These are phyloP conservation scores for Solanum paucissectum DNA, from an alignment of 257 asterid species.

Conservation along the genomic window DNA sequence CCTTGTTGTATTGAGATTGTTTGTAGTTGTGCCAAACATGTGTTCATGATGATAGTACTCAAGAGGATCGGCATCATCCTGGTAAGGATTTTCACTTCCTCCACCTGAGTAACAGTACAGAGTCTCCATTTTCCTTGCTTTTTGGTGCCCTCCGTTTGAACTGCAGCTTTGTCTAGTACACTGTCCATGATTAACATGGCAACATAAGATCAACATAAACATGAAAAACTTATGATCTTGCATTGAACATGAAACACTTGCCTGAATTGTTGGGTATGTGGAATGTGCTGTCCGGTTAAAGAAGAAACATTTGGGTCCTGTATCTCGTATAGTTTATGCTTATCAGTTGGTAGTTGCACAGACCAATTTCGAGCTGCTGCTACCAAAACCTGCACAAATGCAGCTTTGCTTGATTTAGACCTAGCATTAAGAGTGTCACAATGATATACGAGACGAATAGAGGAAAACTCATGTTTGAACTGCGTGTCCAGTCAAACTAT, in stretches of 20 bases:
- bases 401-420: background rate
- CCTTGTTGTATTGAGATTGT: constrained; percentile 61
- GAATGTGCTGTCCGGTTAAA: constrained; percentile 14
- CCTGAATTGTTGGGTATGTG: constrained; percentile 69
- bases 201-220: background rate
- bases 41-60: constrained; percentile 53
- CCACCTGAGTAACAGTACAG: constrained; percentile 58
- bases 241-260: background rate
- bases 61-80: constrained; percentile 61
- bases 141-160: background rate
- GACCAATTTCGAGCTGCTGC: constrained; percentile 50
- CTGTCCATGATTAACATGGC: constrained; percentile 7
- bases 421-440: no score
- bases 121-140: constrained; percentile 44
- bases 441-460: no score
- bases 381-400: constrained; percentile 31
- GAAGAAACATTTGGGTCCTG: constrained; percentile 26
- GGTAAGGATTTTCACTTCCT: constrained; percentile 45
- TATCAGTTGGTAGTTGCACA: constrained; percentile 25
- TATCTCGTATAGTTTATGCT: constrained; percentile 47
- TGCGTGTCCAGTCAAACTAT: background rate
- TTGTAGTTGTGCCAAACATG: constrained; percentile 68
- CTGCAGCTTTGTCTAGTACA: constrained; percentile 60
- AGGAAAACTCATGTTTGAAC: background rate
- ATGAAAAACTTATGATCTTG: background rate